Evolutionary conservation across 208 protist genomes (phyloP).

Genomic region (Leishmania aethiopica): DNA sequence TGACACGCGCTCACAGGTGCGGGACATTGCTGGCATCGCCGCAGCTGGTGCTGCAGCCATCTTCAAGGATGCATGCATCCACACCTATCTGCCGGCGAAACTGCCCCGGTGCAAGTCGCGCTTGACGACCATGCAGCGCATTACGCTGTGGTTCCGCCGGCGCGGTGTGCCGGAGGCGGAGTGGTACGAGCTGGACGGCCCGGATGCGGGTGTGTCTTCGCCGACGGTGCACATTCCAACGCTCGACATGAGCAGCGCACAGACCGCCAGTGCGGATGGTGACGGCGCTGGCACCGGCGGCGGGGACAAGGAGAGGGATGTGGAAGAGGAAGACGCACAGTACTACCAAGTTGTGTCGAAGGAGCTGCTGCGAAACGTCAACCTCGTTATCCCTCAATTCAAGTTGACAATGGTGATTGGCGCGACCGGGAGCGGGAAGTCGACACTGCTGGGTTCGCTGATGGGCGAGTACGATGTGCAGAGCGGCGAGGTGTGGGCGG

Average conservation of each 20-base stretch:
- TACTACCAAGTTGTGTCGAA: slow-evolving; percentile 44
- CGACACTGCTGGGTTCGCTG: slow-evolving; percentile 59
- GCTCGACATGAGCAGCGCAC: neutral
- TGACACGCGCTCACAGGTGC: slow-evolving; percentile 7
- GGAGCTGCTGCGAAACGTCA: slow-evolving; percentile 49
- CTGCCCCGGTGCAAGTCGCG: slow-evolving; percentile 32
- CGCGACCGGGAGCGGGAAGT: slow-evolving; percentile 80
- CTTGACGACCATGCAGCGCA: slow-evolving; percentile 12
- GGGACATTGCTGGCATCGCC: slow-evolving; percentile 27
- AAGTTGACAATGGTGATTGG: slow-evolving; percentile 66
- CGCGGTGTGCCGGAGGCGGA: slow-evolving; percentile 34
- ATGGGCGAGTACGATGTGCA: slow-evolving; percentile 43
- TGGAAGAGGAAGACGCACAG: slow-evolving; percentile 16
- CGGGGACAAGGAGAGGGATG: neutral
- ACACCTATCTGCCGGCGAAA: slow-evolving; percentile 25
- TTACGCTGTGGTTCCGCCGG: slow-evolving; percentile 23
- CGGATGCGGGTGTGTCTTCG: neutral
- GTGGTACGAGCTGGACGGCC: slow-evolving; percentile 20
- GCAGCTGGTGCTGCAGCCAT: slow-evolving; percentile 19
- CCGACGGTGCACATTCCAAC: no score
- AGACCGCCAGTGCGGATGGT: neutral
- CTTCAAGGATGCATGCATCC: slow-evolving; percentile 36
- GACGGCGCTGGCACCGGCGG: neutral
- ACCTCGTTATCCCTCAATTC: slow-evolving; percentile 32
- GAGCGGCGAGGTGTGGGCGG: slow-evolving; percentile 34